Evolutionary conservation across 2,329 filamentous ascomycete genomes (phyloP), one percentile per base, ranked within the genome.

Genomic region (Alternaria angustiovoidea): DNA sequence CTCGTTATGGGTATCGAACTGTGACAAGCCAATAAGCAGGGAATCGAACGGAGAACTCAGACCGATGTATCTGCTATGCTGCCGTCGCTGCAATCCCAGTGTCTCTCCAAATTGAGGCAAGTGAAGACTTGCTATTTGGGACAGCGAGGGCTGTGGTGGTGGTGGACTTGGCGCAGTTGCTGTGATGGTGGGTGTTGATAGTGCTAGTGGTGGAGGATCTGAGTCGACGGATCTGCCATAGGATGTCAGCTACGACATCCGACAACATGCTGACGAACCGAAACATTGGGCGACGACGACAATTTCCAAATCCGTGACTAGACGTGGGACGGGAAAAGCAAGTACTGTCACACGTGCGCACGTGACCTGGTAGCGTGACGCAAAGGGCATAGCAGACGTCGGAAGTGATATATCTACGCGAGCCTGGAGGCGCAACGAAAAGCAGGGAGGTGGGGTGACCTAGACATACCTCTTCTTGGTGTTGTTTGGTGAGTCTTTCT

Each of bases 1-100:
- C 80, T 94, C 91, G 81, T 94, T 91, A 75, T 91, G 89, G 30
- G 89, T 89, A 79, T 94, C 91, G 77, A 94, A 94, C 6, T 88
- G 85, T 22, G 91, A 93, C 22, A 94, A 84, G 69, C 92, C 91
- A 78, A 94, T 92, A 55, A 95, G 84, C n/a, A 89, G 89, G 16
- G 91, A 90, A 75, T 95, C 92, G 74, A 94, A 92, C 70, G 93
- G 91, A 51, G 91, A 93, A 51, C 91, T 94, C 59, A 90, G 87
- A 26, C 92, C 92, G 69, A 95, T 92, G 74, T 94, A 92, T 79
- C 92, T 90, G 80, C 91, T 93, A 77, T 91, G 93, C 62, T 91
- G 88, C 77, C 92, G 89, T 72, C 87, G 83, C 75, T 94, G 91
- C 67, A 95, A 84, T 61, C 92, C 92, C 59, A 95, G 66, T 12